Evolutionary conservation across 1,284 basidiomycete species (phyloP).

Genomic region (Neonothopanus nambi): DNA sequence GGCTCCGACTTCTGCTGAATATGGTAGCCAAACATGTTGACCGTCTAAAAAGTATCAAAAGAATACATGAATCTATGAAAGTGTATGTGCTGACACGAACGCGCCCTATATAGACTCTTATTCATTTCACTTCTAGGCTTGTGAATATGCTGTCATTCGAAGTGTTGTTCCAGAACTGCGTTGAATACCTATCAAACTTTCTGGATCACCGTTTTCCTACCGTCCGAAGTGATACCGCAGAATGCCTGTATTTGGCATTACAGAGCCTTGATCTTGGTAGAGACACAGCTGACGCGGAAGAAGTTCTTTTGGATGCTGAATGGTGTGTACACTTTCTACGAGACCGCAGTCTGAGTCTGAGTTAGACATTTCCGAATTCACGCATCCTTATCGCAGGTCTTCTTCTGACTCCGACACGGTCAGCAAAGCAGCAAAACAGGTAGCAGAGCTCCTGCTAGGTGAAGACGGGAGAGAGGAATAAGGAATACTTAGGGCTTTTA

Average conservation of each 20-base stretch:
- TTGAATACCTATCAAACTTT: slow-evolving; percentile 54
- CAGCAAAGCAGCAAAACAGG: slow-evolving; percentile 31
- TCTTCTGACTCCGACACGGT: slow-evolving; percentile 34
- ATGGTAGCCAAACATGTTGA: slow-evolving; percentile 60
- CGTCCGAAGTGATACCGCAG: slow-evolving; percentile 79
- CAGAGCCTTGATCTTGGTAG: slow-evolving; percentile 66
- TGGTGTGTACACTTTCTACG: slow-evolving; percentile 54
- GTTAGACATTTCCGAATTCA: too few species aligned
- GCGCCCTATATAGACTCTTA: background rate
- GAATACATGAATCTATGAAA: slow-evolving; percentile 79
- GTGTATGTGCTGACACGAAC: slow-evolving; percentile 50
- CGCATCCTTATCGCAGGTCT: slow-evolving; percentile 34
- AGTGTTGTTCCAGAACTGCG: slow-evolving; percentile 45
- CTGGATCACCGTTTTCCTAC: slow-evolving; percentile 78
- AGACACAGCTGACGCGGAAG: slow-evolving; percentile 72
- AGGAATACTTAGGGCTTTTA: background rate
- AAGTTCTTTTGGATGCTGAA: slow-evolving; percentile 77
- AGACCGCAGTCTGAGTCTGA: too few species aligned
- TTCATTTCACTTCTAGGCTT: slow-evolving; percentile 41
- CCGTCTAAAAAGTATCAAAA: slow-evolving; percentile 75
- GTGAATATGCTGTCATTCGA: slow-evolving; percentile 61
- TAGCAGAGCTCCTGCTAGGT: slow-evolving; percentile 25
- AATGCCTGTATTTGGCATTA: slow-evolving; percentile 75
- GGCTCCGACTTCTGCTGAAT: slow-evolving; percentile 48
- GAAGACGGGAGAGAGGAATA: background rate